These are phyloP conservation scores for Zoysia japonica DNA, from an alignment of 176 grass and related monocot genomes.

Conservation along the genomic window DNA sequence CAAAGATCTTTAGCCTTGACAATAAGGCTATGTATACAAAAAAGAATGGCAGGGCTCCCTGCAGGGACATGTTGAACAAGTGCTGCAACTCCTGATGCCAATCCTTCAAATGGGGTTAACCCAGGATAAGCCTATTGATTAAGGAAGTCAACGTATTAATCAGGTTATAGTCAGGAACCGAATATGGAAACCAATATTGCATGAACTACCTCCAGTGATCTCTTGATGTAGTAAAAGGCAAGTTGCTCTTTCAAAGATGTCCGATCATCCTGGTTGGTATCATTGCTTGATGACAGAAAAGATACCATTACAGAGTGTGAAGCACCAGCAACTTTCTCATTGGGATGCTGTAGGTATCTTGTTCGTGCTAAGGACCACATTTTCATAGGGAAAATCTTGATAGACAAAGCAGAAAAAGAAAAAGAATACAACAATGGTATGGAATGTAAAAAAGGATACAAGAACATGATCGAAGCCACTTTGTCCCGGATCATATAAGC, in stretches of 20 bases:
- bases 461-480: conserved; percentile 63
- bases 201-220: conserved; percentile 67
- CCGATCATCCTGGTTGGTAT: conserved; percentile 57
- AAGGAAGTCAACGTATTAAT: background rate
- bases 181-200: background rate
- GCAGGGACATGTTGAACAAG: conserved; percentile 75
- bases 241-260: conserved; percentile 78
- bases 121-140: conserved; percentile 66
- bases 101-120: conserved; percentile 76
- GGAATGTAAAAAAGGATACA: conserved; percentile 65
- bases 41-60: conserved; percentile 68
- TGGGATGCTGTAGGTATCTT: conserved; percentile 94
- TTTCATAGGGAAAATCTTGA: conserved; percentile 17
- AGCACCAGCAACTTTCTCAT: conserved; percentile 85
- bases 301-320: conserved; percentile 89
- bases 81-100: conserved; percentile 79
- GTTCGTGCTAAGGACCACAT: conserved; percentile 49
- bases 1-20: conserved; percentile 66
- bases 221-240: conserved; percentile 73
- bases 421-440: background rate
- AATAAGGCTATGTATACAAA: conserved; percentile 73
- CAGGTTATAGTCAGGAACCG: background rate
- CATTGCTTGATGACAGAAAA: conserved; percentile 71
- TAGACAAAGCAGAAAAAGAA: background rate
- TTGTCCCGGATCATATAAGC: conserved; percentile 53